Evolutionary conservation across 2,329 filamentous ascomycete genomes (phyloP).

Genomic region (Colletotrichum gloeosporioides): DNA sequence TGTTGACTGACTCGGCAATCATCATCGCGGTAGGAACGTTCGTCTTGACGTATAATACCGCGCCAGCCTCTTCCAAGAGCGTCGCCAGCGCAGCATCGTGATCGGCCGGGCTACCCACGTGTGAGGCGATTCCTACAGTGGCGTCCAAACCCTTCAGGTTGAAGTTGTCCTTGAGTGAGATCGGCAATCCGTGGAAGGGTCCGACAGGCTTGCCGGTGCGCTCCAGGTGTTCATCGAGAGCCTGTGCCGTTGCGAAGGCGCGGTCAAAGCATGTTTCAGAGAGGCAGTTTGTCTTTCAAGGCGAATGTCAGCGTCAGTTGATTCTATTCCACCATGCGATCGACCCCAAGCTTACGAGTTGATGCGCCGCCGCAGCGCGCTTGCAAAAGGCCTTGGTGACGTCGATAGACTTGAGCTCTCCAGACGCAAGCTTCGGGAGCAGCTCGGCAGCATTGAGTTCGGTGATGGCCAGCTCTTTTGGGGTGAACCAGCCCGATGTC

Average conservation of each 20-base stretch:
- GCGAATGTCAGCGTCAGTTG: neutral
- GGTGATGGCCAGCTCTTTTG: conserved; percentile 44
- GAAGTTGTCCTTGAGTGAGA: conserved; percentile 76
- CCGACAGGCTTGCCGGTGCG: conserved; percentile 55
- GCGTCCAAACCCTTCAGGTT: conserved; percentile 64
- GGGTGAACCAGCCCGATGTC: conserved; percentile 64
- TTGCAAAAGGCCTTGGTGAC: conserved; percentile 62
- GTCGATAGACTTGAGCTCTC: conserved; percentile 44
- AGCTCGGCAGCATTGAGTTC: conserved; percentile 35
- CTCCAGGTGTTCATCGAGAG: conserved; percentile 56
- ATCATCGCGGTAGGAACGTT: conserved; percentile 70
- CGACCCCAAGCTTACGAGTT: conserved; percentile 9
- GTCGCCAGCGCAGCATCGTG: conserved; percentile 44
- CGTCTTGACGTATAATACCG: conserved; percentile 63
- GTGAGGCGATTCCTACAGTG: conserved; percentile 65
- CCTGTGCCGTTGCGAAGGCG: conserved; percentile 52
- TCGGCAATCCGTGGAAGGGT: conserved; percentile 69
- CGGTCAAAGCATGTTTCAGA: conserved; percentile 60
- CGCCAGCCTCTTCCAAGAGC: conserved; percentile 52
- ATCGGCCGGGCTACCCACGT: conserved; percentile 62
- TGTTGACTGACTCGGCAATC: conserved; percentile 72
- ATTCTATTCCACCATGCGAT: neutral
- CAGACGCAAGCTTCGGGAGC: conserved; percentile 38
- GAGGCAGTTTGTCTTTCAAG: conserved; percentile 50
- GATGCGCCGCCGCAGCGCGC: conserved; percentile 43